Conservation (phyloP, 176 grass and related monocot genomes). For the Carex myosuroides region DNA sequence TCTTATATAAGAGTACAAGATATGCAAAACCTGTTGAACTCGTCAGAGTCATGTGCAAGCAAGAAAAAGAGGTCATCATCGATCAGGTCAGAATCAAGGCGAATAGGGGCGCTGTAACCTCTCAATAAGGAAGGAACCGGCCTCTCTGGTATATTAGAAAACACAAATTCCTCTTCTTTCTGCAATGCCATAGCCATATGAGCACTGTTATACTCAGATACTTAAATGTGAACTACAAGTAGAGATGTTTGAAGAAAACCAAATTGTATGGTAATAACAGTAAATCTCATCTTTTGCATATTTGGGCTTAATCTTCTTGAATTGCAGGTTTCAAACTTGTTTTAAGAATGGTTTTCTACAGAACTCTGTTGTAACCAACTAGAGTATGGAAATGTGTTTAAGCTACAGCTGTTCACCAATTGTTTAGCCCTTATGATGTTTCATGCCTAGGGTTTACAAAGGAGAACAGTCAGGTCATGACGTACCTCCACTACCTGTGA, state of each 20-base stretch:
- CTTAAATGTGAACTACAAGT: background rate
- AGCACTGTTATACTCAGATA: background rate
- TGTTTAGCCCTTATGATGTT: background rate
- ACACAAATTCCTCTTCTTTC: constrained; percentile 86
- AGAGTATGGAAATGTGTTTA: background rate
- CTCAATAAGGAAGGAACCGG: constrained; percentile 91
- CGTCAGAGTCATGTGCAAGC: constrained; percentile 94
- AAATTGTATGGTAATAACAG: background rate
- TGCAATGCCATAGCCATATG: constrained; percentile 41
- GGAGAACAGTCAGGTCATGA: background rate
- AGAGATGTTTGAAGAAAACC: background rate
- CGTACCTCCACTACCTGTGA: background rate
- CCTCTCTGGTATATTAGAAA: constrained; percentile 61
- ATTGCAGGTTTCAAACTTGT: background rate
- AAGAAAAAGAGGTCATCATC: constrained; percentile 89
- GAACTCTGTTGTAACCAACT: background rate
- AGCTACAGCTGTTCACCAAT: background rate
- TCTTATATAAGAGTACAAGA: background rate
- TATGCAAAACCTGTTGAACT: constrained; percentile 77
- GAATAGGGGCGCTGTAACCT: constrained; percentile 86
- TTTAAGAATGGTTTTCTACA: background rate
- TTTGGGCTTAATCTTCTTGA: background rate
- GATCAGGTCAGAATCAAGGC: constrained; percentile 86
- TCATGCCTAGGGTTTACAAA: background rate
- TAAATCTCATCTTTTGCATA: background rate